phyloP scores from a whole-genome alignment of 352 stramenopile genomes.

The Globisporangium apiculatum region DNA sequence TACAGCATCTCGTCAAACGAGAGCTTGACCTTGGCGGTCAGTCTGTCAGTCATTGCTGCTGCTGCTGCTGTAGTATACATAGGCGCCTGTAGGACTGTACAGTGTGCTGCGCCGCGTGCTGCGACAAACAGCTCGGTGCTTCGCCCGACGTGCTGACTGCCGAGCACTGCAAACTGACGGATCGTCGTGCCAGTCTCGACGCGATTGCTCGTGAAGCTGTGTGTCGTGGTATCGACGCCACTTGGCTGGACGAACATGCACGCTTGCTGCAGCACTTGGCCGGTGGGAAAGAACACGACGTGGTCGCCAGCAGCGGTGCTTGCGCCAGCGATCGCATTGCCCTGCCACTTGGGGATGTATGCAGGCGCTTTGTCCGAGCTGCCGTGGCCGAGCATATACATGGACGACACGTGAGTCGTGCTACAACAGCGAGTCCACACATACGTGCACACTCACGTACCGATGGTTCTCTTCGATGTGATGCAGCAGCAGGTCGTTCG shows the following conservation, averaged over 20 bases:
- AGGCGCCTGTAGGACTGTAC: slow-evolving; percentile 24
- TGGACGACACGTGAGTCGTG: background rate
- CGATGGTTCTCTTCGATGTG: slow-evolving; percentile 24
- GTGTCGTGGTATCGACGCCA: background rate
- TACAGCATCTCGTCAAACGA: slow-evolving; percentile 48
- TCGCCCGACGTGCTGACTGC: slow-evolving; percentile 27
- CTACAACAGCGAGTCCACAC: background rate
- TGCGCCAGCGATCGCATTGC: slow-evolving; percentile 51
- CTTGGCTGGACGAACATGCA: slow-evolving; percentile 35
- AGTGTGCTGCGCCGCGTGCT: slow-evolving; percentile 37
- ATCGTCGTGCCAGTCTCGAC: slow-evolving; percentile 52
- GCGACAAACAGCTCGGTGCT: slow-evolving; percentile 24
- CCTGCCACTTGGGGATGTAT: slow-evolving; percentile 45
- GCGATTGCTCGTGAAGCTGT: slow-evolving; percentile 23
- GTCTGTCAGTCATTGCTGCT: background rate
- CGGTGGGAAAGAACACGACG: slow-evolving; percentile 61
- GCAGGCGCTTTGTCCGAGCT: slow-evolving; percentile 19
- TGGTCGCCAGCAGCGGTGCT: slow-evolving; percentile 24
- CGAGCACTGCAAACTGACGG: slow-evolving; percentile 56
- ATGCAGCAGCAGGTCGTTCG: slow-evolving; percentile 31
- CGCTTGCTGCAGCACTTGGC: slow-evolving; percentile 57
- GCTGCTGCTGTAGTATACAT: background rate
- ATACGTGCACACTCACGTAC: slow-evolving; percentile 17
- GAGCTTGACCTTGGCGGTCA: slow-evolving; percentile 38
- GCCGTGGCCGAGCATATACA: background rate